phyloP scores from a whole-genome alignment of 148 eudicot species.

The Cornus florida region DNA sequence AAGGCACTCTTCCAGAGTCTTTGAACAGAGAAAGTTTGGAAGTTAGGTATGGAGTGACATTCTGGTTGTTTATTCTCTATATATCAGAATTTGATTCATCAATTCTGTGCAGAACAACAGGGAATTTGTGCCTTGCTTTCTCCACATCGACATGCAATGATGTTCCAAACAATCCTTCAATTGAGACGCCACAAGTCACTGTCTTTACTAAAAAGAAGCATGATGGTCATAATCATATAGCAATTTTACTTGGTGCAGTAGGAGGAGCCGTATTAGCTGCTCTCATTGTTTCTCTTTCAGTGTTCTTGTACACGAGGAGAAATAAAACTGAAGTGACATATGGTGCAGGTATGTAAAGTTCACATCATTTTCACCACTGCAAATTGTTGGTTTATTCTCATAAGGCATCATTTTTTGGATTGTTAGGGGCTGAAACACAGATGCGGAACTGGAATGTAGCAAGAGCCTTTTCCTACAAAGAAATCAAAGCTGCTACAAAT shows the following conservation, averaged over 20 bases:
- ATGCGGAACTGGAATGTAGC: constrained; percentile 58
- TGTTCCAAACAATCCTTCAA: constrained; percentile 36
- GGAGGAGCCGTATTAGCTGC: constrained; percentile 41
- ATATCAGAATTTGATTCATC: constrained; percentile 7
- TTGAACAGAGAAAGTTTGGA: constrained; percentile 57
- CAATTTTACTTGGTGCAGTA: constrained; percentile 41
- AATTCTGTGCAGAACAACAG: constrained; percentile 52
- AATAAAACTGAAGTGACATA: constrained; percentile 25
- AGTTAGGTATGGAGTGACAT: constrained; percentile 42
- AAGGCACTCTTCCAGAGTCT: constrained; percentile 70
- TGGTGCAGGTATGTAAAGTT: constrained; percentile 33
- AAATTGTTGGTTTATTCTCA: not conserved
- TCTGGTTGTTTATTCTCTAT: not conserved
- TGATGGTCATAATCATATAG: constrained; percentile 35
- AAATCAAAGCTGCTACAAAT: constrained; percentile 70
- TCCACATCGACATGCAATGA: constrained; percentile 39
- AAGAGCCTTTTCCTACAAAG: constrained; percentile 59
- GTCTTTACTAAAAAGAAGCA: constrained; percentile 47
- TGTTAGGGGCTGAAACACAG: constrained; percentile 39
- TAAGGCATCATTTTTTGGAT: not conserved
- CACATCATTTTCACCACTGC: not conserved
- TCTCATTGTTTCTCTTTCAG: constrained; percentile 26
- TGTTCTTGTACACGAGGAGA: constrained; percentile 45
- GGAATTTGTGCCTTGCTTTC: constrained; percentile 74
- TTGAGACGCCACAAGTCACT: constrained; percentile 67